Evolutionary conservation across 2,329 filamentous ascomycete genomes (phyloP).

Genomic region (Botryotinia calthae): DNA sequence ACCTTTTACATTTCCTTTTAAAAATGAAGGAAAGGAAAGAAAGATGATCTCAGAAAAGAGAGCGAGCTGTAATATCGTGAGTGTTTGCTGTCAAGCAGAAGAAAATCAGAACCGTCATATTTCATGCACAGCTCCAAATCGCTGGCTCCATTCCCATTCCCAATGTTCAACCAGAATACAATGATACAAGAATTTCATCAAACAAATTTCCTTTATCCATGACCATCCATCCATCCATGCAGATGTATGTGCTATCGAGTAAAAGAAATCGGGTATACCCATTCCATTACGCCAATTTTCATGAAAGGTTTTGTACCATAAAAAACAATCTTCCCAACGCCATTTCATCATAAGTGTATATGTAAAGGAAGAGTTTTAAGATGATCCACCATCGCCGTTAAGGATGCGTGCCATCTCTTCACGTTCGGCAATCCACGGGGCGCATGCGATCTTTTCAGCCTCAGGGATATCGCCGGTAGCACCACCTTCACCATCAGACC

Average conservation of each 20-base stretch:
- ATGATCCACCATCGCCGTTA: not conserved
- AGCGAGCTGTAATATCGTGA: not conserved
- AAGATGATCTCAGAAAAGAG: slow-evolving; percentile 6
- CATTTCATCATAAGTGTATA: not conserved
- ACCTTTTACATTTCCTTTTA: not conserved
- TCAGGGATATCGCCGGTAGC: slow-evolving; percentile 52
- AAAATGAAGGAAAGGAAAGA: not conserved
- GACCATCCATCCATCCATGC: not conserved
- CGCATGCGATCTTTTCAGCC: slow-evolving; percentile 28
- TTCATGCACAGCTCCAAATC: not conserved
- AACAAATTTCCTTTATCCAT: slow-evolving; percentile 5
- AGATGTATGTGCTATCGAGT: slow-evolving; percentile 4
- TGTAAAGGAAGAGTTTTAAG: not conserved
- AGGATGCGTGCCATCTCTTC: slow-evolving; percentile 15
- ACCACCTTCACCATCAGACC: slow-evolving; percentile 61
- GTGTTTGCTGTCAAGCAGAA: not conserved
- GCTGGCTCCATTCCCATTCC: not conserved
- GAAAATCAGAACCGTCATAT: not conserved
- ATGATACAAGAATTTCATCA: slow-evolving; percentile 12
- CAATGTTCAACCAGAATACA: not conserved
- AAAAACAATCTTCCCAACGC: slow-evolving; percentile 5
- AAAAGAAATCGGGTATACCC: slow-evolving; percentile 17
- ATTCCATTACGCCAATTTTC: slow-evolving; percentile 11
- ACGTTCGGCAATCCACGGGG: slow-evolving; percentile 1
- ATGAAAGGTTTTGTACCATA: not conserved